A percentile compares a stretch with the other conserved stretches of the same genome.
Conservation (phyloP, 805 yeast genomes). For the Wickerhamomyces rabaulensis region DNA sequence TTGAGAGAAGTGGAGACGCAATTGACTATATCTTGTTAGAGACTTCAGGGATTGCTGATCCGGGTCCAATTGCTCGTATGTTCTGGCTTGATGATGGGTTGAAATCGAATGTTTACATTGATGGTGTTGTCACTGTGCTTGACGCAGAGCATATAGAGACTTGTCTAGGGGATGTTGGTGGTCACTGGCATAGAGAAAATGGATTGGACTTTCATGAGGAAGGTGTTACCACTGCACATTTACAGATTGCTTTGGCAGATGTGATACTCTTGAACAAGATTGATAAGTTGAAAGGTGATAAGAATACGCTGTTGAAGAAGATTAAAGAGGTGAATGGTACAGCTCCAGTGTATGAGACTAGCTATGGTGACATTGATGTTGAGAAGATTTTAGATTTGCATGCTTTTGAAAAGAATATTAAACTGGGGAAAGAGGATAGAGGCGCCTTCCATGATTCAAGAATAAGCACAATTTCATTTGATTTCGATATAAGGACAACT, state of each 20-base stretch:
- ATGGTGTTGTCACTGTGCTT: conserved; percentile 85
- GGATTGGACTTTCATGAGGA: conserved; percentile 37
- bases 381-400: conserved; percentile 67
- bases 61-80: conserved; percentile 95
- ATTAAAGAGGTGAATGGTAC: conserved; percentile 56
- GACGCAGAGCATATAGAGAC: conserved; percentile 64
- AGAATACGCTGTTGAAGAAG: conserved; percentile 30
- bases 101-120: conserved; percentile 78
- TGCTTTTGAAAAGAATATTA: conserved; percentile 55
- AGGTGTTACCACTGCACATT: conserved; percentile 71
- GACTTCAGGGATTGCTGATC: conserved; percentile 96
- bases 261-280: conserved; percentile 72
- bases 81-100: conserved; percentile 95
- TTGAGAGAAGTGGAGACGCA: conserved; percentile 60
- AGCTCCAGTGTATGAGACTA: conserved; percentile 63
- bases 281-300: conserved; percentile 42
- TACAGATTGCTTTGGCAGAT: conserved; percentile 90
- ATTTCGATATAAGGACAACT: conserved; percentile 32
- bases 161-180: conserved; percentile 67
- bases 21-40: conserved; percentile 91
- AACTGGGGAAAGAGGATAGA: conserved; percentile 16
- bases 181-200: conserved; percentile 57
- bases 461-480: conserved; percentile 48
- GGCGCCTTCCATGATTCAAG: conserved; percentile 43
- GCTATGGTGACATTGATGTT: conserved; percentile 71